A percentile compares a stretch with the other conserved stretches of the same genome.
Conservation (phyloP, 345 rosid species). For the Hypericum perforatum region DNA sequence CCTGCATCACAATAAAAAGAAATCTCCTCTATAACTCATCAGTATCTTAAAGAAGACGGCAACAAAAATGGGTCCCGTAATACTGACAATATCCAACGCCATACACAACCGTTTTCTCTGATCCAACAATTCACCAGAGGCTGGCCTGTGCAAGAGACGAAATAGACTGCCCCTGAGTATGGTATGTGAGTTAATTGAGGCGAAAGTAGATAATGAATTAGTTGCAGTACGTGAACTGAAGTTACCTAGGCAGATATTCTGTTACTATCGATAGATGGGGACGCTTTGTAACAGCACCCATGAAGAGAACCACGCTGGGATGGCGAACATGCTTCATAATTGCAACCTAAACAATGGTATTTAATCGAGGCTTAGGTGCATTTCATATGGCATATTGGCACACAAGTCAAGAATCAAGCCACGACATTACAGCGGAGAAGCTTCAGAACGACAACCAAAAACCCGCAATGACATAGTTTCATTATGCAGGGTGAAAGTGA, state of each 20-base stretch:
- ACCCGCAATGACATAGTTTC: too few relatives aligned
- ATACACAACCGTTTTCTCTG: conserved; percentile 79
- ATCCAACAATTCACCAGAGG: conserved; percentile 76
- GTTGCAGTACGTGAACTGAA: neutral
- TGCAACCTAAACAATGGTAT: conserved; percentile 46
- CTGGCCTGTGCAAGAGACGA: conserved; percentile 80
- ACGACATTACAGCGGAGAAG: too few relatives aligned
- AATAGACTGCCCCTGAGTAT: conserved; percentile 77
- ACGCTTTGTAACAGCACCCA: conserved; percentile 95
- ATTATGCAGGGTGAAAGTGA: neutral
- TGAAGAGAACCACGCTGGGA: conserved; percentile 94
- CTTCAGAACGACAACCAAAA: too few relatives aligned
- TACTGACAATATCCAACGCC: conserved; percentile 89
- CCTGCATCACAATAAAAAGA: conserved; percentile 35
- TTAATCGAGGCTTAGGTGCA: too few relatives aligned
- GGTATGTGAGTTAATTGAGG: neutral
- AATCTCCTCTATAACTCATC: neutral
- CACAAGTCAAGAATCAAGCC: too few relatives aligned
- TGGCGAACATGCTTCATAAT: conserved; percentile 97
- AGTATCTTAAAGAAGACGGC: neutral
- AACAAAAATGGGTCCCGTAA: neutral
- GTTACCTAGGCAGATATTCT: conserved; percentile 84
- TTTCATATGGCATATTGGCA: too few relatives aligned
- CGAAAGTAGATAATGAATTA: neutral
- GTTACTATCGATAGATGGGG: conserved; percentile 86